Evolutionary conservation across 164 flowering plant species (phyloP).

Genomic region (Vitis rupestris): DNA sequence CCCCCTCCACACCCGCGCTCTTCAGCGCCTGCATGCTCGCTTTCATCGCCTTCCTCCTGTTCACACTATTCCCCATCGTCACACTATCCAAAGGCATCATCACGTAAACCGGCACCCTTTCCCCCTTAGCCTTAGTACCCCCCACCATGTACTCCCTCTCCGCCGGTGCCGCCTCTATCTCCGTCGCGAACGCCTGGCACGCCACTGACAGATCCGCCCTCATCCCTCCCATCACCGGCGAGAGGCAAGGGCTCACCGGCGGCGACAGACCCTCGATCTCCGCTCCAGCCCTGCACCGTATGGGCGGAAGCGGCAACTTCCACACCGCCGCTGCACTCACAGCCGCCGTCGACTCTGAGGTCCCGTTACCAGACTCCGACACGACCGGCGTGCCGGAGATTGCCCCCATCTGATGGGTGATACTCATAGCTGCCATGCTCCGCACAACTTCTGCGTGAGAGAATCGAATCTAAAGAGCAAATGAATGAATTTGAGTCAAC

Average conservation of each 20-base stretch:
- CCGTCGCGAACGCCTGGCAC: conserved; percentile 59
- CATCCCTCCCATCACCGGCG: conserved; percentile 45
- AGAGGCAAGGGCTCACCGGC: conserved; percentile 59
- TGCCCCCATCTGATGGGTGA: conserved; percentile 55
- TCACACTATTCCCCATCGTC: conserved; percentile 61
- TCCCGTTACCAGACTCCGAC: conserved; percentile 8
- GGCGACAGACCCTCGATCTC: conserved; percentile 43
- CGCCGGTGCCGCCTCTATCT: conserved; percentile 11
- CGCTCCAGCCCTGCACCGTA: conserved; percentile 41
- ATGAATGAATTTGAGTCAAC: no score
- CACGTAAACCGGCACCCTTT: conserved; percentile 89
- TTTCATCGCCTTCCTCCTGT: conserved; percentile 81
- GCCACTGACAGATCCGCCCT: conserved; percentile 68
- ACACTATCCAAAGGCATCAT: conserved; percentile 98
- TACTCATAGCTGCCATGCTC: conserved; percentile 16
- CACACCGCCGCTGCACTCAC: conserved; percentile 40
- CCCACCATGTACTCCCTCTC: conserved; percentile 30
- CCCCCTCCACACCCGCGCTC: conserved; percentile 94
- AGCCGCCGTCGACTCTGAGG: conserved; percentile 17
- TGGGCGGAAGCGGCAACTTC: conserved; percentile 37
- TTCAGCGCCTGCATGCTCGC: conserved; percentile 83
- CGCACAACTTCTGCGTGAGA: no score
- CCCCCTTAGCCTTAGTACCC: conserved; percentile 28
- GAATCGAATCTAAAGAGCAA: no score
- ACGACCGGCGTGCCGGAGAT: conserved; percentile 44